A percentile compares a stretch with the other conserved stretches of the same genome.
Evolutionary conservation across 208 protist genomes (phyloP).

Genomic region (Acanthamoeba triangularis): DNA sequence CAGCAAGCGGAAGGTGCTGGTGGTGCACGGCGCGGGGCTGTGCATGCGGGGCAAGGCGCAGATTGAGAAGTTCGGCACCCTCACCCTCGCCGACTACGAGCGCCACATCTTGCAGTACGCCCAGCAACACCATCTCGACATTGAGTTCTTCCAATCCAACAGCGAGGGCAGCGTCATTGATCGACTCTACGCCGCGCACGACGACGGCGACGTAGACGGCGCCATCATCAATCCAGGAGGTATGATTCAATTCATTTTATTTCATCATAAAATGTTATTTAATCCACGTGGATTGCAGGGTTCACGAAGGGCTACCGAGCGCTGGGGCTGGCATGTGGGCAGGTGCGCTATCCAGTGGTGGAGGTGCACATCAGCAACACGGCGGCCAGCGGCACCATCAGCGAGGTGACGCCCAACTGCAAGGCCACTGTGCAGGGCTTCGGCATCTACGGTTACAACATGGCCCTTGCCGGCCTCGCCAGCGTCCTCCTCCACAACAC

Average conservation of each 20-base stretch:
- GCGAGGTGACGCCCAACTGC: constrained; percentile 42
- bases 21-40: constrained; percentile 14
- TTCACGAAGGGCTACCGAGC: constrained; percentile 46
- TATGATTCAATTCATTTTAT: background rate
- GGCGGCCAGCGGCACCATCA: background rate
- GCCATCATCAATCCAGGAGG: constrained; percentile 59
- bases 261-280: background rate
- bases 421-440: constrained; percentile 55
- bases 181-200: constrained; percentile 47
- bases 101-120: constrained; percentile 37
- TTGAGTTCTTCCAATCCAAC: constrained; percentile 58
- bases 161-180: constrained; percentile 38
- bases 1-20: constrained; percentile 55
- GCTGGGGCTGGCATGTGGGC: background rate
- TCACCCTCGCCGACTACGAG: constrained; percentile 61
- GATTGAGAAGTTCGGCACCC: constrained; percentile 34
- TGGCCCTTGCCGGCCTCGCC: background rate
- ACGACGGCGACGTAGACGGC: constrained; percentile 17
- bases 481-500: background rate
- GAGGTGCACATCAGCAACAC: constrained; percentile 60
- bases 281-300: constrained; percentile 30
- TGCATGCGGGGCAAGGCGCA: constrained; percentile 41
- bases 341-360: constrained; percentile 35
- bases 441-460: constrained; percentile 18
- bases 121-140: background rate